Base-by-base conservation (phyloP, 164 flowering plant species). In the Vitis vinifera region DNA sequence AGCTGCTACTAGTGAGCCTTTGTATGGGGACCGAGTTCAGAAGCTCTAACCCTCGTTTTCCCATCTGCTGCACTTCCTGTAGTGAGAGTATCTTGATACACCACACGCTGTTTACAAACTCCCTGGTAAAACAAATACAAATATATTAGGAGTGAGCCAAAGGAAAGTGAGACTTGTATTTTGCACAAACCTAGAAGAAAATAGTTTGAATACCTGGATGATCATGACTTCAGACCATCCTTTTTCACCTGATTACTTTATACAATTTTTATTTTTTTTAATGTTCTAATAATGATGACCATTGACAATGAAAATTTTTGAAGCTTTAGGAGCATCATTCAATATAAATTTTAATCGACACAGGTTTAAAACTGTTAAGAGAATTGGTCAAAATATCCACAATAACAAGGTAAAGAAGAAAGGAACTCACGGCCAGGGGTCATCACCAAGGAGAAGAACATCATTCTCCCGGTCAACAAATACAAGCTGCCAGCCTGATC, bases 401-500 rank as follows among this genome's bases (percentile, higher is more conserved):
- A 15, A 60, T 57, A 23, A 63, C 7, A 53, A 29, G 4, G 47
- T 12, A 31, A 23, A 9, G 63, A 27, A 31, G n/a, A 31, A 17
- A 0, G 60, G 59, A 64, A 86, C 97, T 91, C 70, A 95, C 99
- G 79, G 96, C 99, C 99, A 95, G 50, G 98, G 99, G 81, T 86
- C 98, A 69, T 95, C 99, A 44, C 99, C 99, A 44, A 93, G 97
- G 67, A 95, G 99, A 79, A 95, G 97, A 78, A 91, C 89, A 76
- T 95, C 97, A 74, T 91, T 91, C 93, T 95, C 99, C 83, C 93
- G 83, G 88, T 95, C 99, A 72, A 95, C 97, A 62, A 91, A 95
- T 90, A 95, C 98, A 93, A 95, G 99, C 98, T 95, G 97, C 99
- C 99, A 93, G 97, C 99, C 99, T 93, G 98, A 93, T 95, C 99